Percentiles rank a stretch among this genome's conserved stretches.
Conservation (phyloP, 2,329 filamentous ascomycete species). For the Hypoxylon sp. region DNA sequence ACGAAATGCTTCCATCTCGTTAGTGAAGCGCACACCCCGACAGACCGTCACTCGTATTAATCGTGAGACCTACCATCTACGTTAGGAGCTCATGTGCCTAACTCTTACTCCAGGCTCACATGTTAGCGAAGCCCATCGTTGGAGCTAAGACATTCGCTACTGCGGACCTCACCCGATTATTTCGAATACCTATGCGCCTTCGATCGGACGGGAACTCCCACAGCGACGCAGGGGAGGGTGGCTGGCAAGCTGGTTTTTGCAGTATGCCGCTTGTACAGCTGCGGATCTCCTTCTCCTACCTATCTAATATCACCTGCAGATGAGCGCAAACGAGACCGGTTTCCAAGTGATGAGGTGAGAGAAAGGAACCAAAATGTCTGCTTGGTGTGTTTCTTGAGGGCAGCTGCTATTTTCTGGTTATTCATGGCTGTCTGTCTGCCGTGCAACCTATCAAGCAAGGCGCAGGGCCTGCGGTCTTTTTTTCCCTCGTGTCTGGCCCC, state of each 20-base stretch:
- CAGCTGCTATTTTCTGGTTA: slow-evolving; percentile 8
- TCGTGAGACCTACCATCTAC: neutral
- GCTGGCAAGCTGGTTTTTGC: slow-evolving; percentile 16
- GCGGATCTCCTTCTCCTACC: slow-evolving; percentile 30
- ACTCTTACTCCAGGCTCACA: slow-evolving; percentile 20
- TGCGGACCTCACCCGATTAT: slow-evolving; percentile 27
- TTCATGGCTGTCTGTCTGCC: slow-evolving; percentile 5
- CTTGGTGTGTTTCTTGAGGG: slow-evolving; percentile 4
- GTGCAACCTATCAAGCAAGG: slow-evolving; percentile 28
- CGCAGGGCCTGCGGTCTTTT: slow-evolving; percentile 21
- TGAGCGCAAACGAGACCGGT: slow-evolving; percentile 26
- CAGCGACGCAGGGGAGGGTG: slow-evolving; percentile 20
- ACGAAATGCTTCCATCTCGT: slow-evolving; percentile 7
- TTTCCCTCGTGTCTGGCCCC: slow-evolving; percentile 20
- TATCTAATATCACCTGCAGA: slow-evolving; percentile 19
- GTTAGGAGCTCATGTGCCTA: neutral
- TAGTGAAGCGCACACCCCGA: neutral
- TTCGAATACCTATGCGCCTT: slow-evolving; percentile 12
- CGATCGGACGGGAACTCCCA: slow-evolving; percentile 38
- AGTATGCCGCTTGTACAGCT: slow-evolving; percentile 19
- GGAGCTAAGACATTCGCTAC: slow-evolving; percentile 28
- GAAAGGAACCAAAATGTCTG: neutral
- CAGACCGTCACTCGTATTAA: slow-evolving; percentile 3
- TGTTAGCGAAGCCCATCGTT: slow-evolving; percentile 25
- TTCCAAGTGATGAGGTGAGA: slow-evolving; percentile 30